Evolutionary conservation across 2,329 filamentous ascomycete genomes (phyloP).

Genomic region (Talaromyces sp.): DNA sequence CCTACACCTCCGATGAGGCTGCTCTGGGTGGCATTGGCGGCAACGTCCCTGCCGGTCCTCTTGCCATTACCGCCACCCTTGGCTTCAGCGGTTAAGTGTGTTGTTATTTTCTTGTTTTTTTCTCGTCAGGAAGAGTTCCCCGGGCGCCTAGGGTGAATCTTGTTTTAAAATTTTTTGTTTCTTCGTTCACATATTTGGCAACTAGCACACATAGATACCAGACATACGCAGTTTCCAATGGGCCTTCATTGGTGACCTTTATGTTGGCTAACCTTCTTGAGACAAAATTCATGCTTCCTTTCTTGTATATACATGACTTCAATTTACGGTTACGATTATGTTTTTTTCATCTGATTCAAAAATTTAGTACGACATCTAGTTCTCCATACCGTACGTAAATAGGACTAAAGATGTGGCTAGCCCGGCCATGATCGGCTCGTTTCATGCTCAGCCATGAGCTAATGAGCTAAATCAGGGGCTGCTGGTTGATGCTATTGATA

Average conservation of each 20-base stretch:
- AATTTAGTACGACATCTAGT: too few relatives aligned
- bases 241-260: neutral
- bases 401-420: too few relatives aligned
- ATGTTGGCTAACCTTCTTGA: neutral
- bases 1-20: conserved; percentile 27
- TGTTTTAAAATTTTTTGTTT: conserved; percentile 1
- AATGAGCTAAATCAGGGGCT: neutral
- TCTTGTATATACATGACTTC: neutral
- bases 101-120: neutral
- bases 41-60: conserved; percentile 19
- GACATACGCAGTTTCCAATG: neutral
- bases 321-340: neutral
- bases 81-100: conserved; percentile 22
- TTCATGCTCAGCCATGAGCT: neutral
- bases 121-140: neutral
- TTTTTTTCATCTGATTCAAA: neutral
- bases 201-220: conserved; percentile 3
- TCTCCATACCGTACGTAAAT: too few relatives aligned
- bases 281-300: neutral
- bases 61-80: conserved; percentile 27
- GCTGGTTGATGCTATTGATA: neutral
- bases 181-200: conserved; percentile 1
- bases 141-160: neutral
- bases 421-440: neutral
- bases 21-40: conserved; percentile 27